phyloP scores from a whole-genome alignment of 1,284 basidiomycete genomes.

The Naganishia albida region DNA sequence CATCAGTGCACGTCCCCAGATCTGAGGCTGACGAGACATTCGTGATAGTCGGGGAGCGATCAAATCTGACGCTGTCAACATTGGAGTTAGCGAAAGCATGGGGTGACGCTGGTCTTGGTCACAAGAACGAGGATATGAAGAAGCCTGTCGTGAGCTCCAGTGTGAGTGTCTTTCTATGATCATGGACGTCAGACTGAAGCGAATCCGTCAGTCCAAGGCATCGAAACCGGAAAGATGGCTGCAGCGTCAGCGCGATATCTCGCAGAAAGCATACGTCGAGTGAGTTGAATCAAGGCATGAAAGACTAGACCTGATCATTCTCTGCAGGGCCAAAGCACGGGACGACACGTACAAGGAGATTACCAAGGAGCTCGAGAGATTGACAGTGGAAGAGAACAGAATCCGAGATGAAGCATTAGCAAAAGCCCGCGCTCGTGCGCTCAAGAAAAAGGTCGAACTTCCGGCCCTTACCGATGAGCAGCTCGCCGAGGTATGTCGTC shows the following conservation, averaged over 20 bases:
- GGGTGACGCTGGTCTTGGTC: slow-evolving; percentile 7
- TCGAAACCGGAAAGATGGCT: slow-evolving; percentile 24
- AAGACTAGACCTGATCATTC: not conserved
- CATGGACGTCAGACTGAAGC: not conserved
- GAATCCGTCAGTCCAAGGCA: not conserved
- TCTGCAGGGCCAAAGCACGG: slow-evolving; percentile 8
- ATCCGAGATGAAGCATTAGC: slow-evolving; percentile 25
- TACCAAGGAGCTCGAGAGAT: slow-evolving; percentile 9
- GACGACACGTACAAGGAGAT: slow-evolving; percentile 16
- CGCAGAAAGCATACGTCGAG: slow-evolving; percentile 25
- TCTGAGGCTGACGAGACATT: not conserved
- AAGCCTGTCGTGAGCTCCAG: not conserved
- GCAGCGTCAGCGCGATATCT: slow-evolving; percentile 22
- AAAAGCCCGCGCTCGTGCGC: slow-evolving; percentile 21
- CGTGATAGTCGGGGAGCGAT: slow-evolving; percentile 11
- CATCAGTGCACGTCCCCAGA: not conserved
- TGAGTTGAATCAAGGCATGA: no score
- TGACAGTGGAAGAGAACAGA: slow-evolving; percentile 11
- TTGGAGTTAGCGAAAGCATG: slow-evolving; percentile 19
- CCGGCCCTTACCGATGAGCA: slow-evolving; percentile 21
- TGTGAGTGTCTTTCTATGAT: not conserved
- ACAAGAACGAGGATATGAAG: slow-evolving; percentile 3
- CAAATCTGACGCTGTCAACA: slow-evolving; percentile 9
- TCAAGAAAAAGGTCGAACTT: slow-evolving; percentile 18
- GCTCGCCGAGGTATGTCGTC: slow-evolving; percentile 15